phyloP scores from a whole-genome alignment of 257 asterid species.

The Jasminum sambac region DNA sequence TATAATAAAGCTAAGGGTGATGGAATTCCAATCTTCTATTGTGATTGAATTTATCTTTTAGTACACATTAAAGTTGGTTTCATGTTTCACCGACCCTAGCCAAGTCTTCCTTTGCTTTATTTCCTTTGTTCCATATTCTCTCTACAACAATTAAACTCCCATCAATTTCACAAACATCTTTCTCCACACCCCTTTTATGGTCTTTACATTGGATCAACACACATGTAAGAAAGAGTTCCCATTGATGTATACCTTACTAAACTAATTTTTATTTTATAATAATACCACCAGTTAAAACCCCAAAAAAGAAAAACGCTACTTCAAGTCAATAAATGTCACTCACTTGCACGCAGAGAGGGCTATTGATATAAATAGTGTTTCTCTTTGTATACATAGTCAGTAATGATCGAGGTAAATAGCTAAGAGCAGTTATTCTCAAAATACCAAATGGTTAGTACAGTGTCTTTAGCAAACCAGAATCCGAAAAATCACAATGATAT shows the following conservation, averaged over 20 bases:
- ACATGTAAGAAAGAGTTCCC: background rate
- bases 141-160: background rate
- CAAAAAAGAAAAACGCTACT: no score
- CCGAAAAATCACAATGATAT: background rate
- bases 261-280: background rate
- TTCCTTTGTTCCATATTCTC: conserved; percentile 27
- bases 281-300: background rate
- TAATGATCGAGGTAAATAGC: no score
- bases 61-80: conserved; percentile 34
- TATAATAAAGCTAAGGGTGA: conserved; percentile 41
- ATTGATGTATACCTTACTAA: background rate
- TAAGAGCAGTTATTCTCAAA: no score
- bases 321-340: no score
- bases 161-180: background rate
- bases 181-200: background rate
- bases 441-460: no score
- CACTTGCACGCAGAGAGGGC: no score
- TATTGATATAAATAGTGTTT: no score
- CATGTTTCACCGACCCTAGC: conserved; percentile 33
- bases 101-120: conserved; percentile 28
- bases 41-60: conserved; percentile 49
- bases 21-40: conserved; percentile 39
- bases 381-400: no score
- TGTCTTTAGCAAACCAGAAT: no score
- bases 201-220: background rate